These are phyloP conservation scores for Paramecium pentaurelia DNA, from an alignment of 73 alveolate genomes.

Conservation along the genomic window DNA sequence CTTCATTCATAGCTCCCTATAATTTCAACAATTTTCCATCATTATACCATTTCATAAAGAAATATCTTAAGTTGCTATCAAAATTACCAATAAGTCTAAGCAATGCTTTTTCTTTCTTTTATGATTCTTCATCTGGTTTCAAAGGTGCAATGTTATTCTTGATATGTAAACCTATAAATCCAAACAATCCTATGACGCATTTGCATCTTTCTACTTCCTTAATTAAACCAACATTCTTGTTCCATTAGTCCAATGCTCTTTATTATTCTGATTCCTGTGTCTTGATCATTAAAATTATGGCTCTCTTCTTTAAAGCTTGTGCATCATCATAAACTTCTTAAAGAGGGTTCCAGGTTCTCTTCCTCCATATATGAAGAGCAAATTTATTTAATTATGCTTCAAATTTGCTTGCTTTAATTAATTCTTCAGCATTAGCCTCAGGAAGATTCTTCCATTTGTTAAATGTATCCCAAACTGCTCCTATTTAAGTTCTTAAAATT, in stretches of 20 bases:
- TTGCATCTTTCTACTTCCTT: conserved; percentile 2
- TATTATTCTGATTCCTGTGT: neutral
- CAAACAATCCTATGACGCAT: neutral
- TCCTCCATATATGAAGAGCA: too few species aligned
- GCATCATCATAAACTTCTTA: neutral
- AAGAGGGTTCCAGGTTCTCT: too few species aligned
- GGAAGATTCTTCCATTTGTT: too few species aligned
- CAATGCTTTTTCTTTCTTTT: neutral
- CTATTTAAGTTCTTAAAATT: too few species aligned
- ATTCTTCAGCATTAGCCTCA: too few species aligned
- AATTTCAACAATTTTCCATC: neutral
- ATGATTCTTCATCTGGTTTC: neutral
- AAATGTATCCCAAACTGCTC: too few species aligned
- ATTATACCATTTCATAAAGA: neutral
- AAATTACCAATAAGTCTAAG: neutral
- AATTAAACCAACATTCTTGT: neutral
- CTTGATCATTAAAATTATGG: neutral
- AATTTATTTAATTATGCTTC: too few species aligned
- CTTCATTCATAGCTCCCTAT: neutral
- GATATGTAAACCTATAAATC: too few species aligned
- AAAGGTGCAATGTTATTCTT: neutral
- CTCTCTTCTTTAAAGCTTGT: neutral
- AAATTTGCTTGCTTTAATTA: too few species aligned
- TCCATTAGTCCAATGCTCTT: neutral
- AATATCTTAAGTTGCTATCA: neutral